phyloP scores from a whole-genome alignment of 306 rosid genomes.

The Glycine tomentella region DNA sequence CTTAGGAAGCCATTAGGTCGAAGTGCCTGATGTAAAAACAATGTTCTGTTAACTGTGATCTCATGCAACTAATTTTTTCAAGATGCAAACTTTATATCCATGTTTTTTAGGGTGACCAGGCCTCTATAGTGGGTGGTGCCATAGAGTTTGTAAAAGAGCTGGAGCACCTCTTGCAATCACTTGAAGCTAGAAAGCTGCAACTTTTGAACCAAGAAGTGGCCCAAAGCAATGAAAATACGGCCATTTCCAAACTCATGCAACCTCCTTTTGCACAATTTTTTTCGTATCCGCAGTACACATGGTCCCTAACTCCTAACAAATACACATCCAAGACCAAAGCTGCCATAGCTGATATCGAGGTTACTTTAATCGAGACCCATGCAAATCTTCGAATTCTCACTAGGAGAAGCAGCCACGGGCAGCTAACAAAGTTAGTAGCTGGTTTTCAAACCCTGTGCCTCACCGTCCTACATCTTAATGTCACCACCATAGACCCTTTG shows the following conservation, averaged over 20 bases:
- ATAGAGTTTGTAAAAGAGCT: constrained; percentile 89
- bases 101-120: constrained; percentile 86
- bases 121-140: constrained; percentile 97
- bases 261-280: constrained; percentile 72
- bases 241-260: constrained; percentile 45
- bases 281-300: constrained; percentile 65
- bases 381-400: constrained; percentile 83
- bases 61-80: not conserved
- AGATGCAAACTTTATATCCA: not conserved
- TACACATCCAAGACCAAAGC: constrained; percentile 66
- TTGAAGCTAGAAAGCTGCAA: constrained; percentile 81
- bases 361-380: constrained; percentile 87
- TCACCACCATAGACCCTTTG: constrained; percentile 68
- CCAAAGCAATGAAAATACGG: constrained; percentile 43
- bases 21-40: too few relatives aligned
- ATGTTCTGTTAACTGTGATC: not conserved
- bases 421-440: constrained; percentile 66
- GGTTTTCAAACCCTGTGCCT: constrained; percentile 76
- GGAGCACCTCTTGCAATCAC: constrained; percentile 74
- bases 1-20: too few relatives aligned
- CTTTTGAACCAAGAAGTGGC: constrained; percentile 48
- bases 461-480: constrained; percentile 84
- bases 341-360: constrained; percentile 88
- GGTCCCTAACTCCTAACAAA: constrained; percentile 72
- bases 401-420: constrained; percentile 59